Evolutionary conservation across 495 filamentous ascomycete genomes (phyloP), one percentile per base, ranked within the genome.

Genomic region (Paragyromitra xinjiangensis): DNA sequence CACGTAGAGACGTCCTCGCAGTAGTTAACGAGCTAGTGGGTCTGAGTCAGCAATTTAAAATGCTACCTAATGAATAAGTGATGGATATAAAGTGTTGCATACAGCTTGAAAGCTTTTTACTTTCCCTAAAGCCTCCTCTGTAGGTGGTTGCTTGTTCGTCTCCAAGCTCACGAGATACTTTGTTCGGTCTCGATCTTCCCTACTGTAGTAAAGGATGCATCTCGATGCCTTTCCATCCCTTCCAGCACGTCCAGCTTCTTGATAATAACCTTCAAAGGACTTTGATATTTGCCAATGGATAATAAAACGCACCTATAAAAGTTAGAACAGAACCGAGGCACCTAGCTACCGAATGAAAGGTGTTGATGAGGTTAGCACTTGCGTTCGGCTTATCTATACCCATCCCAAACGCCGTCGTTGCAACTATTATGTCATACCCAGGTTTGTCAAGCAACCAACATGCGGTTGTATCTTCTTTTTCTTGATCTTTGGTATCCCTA

Each of bases 361-460:
- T 6, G 3, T 34, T 39, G 2, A 58, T 44, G 6, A 61, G 7
- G 2, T n/a, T 29, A 48, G 2, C 66, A 42, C 44, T 34, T 69
- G 66, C 79, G 78, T 95, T 90, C 39, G 94, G 89, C 83, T 97
- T 97, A 81, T 98, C 94, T 78, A 99, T 98, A 3, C 95, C 95
- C 95, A 99, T 98, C 6, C 95, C 95, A 75, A 98, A 98, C 0
- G 95, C 95, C 2, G 93, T 98, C 0, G 95, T 98, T 5, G 95
- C 95, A 51, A 98, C 92, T 56, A 98, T 94, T 62, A 98, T 90
- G 78, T 94, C 93, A 83, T 95, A 97, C 6, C 91, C 90, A 12
- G 87, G 85, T 58, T 88, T 86, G 75, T 92, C 91, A 16, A 88
- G 88, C 48, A 95, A 89, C 95, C 95, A 98, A 44, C 89, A 88